A percentile compares a stretch with the other conserved stretches of the same genome.
Evolutionary conservation across 2,329 filamentous ascomycete species (phyloP).

Genomic region (Colletotrichum tofieldiae): DNA sequence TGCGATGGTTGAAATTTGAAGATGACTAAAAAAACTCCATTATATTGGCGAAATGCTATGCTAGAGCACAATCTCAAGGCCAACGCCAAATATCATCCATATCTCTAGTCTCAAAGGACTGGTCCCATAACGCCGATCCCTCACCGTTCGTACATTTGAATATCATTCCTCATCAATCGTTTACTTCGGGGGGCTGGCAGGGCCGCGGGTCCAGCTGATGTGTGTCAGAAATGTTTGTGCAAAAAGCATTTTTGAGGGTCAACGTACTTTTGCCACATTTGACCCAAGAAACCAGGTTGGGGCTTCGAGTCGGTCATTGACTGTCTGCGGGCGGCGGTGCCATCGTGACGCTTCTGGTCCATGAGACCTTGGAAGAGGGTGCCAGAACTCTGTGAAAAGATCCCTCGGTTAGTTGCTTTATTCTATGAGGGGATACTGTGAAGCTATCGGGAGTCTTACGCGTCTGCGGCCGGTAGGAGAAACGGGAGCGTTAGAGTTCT

Average conservation of each 20-base stretch:
- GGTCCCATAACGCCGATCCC: not conserved
- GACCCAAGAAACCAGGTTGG: constrained; percentile 65
- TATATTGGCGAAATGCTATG: not conserved
- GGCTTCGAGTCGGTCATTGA: constrained; percentile 70
- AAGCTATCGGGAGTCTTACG: constrained; percentile 3
- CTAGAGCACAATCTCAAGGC: not conserved
- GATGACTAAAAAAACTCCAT: not conserved
- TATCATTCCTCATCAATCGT: not conserved
- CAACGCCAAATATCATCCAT: not conserved
- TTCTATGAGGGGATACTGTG: fast-evolving
- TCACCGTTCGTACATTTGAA: not conserved
- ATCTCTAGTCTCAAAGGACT: constrained; percentile 21
- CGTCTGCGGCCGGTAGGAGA: constrained; percentile 38
- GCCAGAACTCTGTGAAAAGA: constrained; percentile 58
- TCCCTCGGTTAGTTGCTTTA: constrained; percentile 9
- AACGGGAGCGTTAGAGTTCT: constrained; percentile 29
- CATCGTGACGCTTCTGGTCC: constrained; percentile 64
- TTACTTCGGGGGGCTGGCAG: constrained; percentile 48
- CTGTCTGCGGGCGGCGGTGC: constrained; percentile 65
- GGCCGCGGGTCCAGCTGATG: constrained; percentile 54
- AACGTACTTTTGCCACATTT: constrained; percentile 72
- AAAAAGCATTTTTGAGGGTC: fast-evolving
- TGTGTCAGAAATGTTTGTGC: not conserved
- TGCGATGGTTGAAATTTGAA: not conserved
- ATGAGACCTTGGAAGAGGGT: constrained; percentile 68